Percentiles rank a stretch among this genome's conserved stretches.
phyloP scores from a whole-genome alignment of 2,329 filamentous ascomycete genomes.

The Shiraia sp. region DNA sequence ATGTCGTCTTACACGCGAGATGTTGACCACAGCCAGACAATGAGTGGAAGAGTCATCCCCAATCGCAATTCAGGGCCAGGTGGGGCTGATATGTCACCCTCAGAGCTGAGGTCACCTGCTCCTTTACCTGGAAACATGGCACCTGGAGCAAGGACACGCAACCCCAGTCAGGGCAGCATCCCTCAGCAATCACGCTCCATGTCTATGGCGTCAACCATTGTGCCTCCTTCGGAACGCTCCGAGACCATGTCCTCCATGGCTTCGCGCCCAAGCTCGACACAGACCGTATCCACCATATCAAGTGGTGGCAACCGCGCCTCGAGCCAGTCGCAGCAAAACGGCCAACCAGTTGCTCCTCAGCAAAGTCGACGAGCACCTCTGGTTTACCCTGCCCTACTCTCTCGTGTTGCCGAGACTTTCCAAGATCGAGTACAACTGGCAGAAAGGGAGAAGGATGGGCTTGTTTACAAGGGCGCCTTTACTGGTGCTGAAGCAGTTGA shows the following conservation, averaged over 20 bases:
- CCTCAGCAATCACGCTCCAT: slow-evolving; percentile 67
- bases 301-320: slow-evolving; percentile 45
- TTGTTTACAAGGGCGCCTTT: slow-evolving; percentile 97
- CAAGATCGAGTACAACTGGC: slow-evolving; percentile 82
- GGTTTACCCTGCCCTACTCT: slow-evolving; percentile 91
- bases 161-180: slow-evolving; percentile 42
- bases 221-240: slow-evolving; percentile 65
- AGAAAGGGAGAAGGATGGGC: slow-evolving; percentile 92
- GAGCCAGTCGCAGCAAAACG: slow-evolving; percentile 48
- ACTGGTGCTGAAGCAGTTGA: slow-evolving; percentile 95
- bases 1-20: slow-evolving; percentile 84
- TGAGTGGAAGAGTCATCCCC: slow-evolving; percentile 90
- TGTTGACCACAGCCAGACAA: slow-evolving; percentile 79
- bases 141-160: slow-evolving; percentile 40
- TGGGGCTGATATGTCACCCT: slow-evolving; percentile 27
- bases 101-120: slow-evolving; percentile 22
- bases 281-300: slow-evolving; percentile 25
- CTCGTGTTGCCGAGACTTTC: slow-evolving; percentile 91
- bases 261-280: slow-evolving; percentile 47
- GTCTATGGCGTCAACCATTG: slow-evolving; percentile 89
- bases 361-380: slow-evolving; percentile 70
- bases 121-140: slow-evolving; percentile 26
- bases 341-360: slow-evolving; percentile 52
- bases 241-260: slow-evolving; percentile 59
- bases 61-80: slow-evolving; percentile 67